Percentiles rank a stretch among this genome's conserved stretches.
Evolutionary conservation across 2,329 filamentous ascomycete genomes (phyloP).

Genomic region (Monilinia vaccinii-corymbosi): DNA sequence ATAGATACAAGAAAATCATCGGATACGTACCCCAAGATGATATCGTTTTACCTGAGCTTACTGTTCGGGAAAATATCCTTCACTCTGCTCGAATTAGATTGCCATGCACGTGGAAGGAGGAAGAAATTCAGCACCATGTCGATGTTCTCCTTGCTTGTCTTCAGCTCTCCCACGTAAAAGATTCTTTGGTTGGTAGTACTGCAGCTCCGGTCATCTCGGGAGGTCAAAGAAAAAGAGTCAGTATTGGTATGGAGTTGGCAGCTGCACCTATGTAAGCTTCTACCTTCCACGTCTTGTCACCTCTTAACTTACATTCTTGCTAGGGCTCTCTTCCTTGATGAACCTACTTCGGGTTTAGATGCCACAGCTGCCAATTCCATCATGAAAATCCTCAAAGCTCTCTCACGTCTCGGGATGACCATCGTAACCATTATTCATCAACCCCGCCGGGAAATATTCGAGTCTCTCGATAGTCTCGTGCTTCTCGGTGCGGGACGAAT

Average conservation of each 20-base stretch:
- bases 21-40: slow-evolving; percentile 56
- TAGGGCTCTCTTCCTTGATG: slow-evolving; percentile 49
- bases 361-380: slow-evolving; percentile 56
- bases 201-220: slow-evolving; percentile 54
- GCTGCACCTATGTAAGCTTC: slow-evolving; percentile 39
- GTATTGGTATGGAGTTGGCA: slow-evolving; percentile 50
- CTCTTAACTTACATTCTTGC: background rate
- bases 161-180: slow-evolving; percentile 29
- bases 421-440: slow-evolving; percentile 49
- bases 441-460: slow-evolving; percentile 44
- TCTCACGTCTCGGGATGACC: slow-evolving; percentile 45
- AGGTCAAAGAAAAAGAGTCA: slow-evolving; percentile 52
- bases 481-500: slow-evolving; percentile 51
- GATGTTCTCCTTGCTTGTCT: slow-evolving; percentile 47
- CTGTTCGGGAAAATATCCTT: slow-evolving; percentile 52
- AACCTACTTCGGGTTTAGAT: slow-evolving; percentile 53
- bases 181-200: slow-evolving; percentile 46
- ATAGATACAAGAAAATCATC: slow-evolving; percentile 48
- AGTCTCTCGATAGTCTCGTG: slow-evolving; percentile 51
- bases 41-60: slow-evolving; percentile 49
- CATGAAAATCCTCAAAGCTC: slow-evolving; percentile 49
- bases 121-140: slow-evolving; percentile 44
- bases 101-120: slow-evolving; percentile 41
- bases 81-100: slow-evolving; percentile 48
- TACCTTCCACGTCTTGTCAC: background rate